Conservation (phyloP, 2,329 filamentous ascomycete genomes). For the Colletotrichum chlorophyti region DNA sequence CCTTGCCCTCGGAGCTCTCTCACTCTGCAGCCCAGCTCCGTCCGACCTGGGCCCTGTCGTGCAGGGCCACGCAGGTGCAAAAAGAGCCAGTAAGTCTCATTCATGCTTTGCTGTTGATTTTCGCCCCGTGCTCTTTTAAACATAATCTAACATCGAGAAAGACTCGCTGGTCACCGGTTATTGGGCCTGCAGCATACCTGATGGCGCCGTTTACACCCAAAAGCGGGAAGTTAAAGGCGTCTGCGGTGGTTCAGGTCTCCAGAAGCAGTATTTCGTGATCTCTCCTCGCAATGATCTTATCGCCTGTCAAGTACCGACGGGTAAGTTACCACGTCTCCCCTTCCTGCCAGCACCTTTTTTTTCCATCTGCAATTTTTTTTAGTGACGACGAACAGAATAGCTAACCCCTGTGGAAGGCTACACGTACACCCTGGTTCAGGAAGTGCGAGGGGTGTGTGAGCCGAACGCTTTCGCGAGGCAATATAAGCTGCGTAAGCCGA, state of each 20-base stretch:
- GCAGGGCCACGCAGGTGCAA: not conserved
- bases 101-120: not conserved
- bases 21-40: not conserved
- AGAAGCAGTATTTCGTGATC: not conserved
- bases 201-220: not conserved
- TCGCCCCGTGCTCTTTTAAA: not conserved
- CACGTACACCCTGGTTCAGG: no score
- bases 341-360: not conserved
- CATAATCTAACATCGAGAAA: not conserved
- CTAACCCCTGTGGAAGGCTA: no score
- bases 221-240: not conserved
- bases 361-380: no score
- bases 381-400: no score
- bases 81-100: not conserved
- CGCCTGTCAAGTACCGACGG: not conserved
- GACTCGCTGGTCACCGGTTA: not conserved
- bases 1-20: not conserved
- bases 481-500: not conserved
- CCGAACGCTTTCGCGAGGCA: not conserved
- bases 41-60: not conserved
- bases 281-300: not conserved
- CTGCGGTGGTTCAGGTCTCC: not conserved
- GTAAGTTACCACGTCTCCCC: not conserved
- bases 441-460: no score
- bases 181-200: not conserved